Base-by-base conservation (phyloP, 176 grass and related monocot species). In the Musa schizocarpa region DNA sequence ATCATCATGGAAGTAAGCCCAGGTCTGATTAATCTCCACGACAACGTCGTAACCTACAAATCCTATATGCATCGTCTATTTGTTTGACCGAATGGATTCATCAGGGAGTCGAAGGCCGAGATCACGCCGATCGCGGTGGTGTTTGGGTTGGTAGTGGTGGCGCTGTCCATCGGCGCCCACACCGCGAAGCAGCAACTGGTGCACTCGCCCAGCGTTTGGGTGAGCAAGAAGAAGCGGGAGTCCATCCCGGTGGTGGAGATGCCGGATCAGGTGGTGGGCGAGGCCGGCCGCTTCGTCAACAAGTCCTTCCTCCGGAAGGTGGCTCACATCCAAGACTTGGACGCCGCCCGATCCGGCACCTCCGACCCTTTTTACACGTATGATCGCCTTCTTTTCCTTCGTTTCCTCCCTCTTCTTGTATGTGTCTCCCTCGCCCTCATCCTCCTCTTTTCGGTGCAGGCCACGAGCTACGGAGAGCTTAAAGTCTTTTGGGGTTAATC, bases 171-270 rank as follows among this genome's bases (percentile, higher is more conserved):
- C 0, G 74, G 43, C 11, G 10, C n/a, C 1, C 74, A 76, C 74
- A 76, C 74, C 0, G 58, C n/a, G 9, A 76, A 65, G 74, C 58
- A 65, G 58, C 74, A 76, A 9, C 13, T 76, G 58, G n/a, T 76
- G 74, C 58, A 76, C 57, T 76, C 58, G 3, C 74, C 58, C 1
- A 14, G 48, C 58, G 58, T 76, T 19, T 14, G 57, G 29, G 74
- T 76, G 43, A 76, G 48, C 74, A 76, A 76, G 74, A 76, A 76
- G 57, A 76, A 51, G 74, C 20, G 74, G 19, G 74, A 76, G 58
- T 49, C 14, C 0, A 27, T 76, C 16, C 9, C 43, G 1, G 74
- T 53, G 74, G 74, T 76, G 29, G 58, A 65, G 26, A 26, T 64
- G 11, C 74, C 74, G n/a, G 74, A 76, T 27, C 58, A 9, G 29